Evolutionary conservation across 2,329 filamentous ascomycete species (phyloP), one percentile per base, ranked within the genome.

Genomic region (Talaromyces sp.): DNA sequence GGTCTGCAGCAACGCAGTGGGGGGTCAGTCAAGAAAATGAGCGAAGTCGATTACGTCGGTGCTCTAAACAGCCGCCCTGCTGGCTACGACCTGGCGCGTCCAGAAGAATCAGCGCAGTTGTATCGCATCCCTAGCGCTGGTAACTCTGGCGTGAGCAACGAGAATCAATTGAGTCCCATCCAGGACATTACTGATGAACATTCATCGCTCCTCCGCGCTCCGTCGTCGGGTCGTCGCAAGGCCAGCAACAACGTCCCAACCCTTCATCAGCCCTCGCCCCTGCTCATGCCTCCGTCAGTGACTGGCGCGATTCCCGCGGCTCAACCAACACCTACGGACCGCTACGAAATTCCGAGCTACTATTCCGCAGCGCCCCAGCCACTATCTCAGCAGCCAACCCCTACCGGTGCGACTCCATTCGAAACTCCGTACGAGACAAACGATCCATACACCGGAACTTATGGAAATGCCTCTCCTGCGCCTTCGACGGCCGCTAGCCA

Each of bases 161-260:
- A 68, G 58, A 57, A 41, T 1, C 37, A 43, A 31, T 14, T 45
- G 5, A 59, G 56, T 14, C 37, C 37, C 6, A 8, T 33, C 35
- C 49, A 47, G n/a, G 60, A 52, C 13, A 19, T 43, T 6, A 11
- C 19, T 14, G 41, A 71, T 67, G 68, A 72, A 66, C 61, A 66
- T 68, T 66, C 69, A 39, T 67, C 71, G 3, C 70, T 80, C 19
- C 68, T 70, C 13, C 78, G 78, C 6, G 74, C 74, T n/a, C 73
- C 75, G 1, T 81, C 78, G 2, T 78, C 74, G 3, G 78, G 79
- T 35, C 75, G 77, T 52, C 77, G 79, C 45, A 77, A 70, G 50
- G 73, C 69, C 31, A 61, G 65, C 4, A 69, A 16, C 65, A 22
- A 69, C 62, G 45, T 56, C 3, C 59, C 60, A n/a, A 54, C 62